phyloP scores from a whole-genome alignment of 257 asterid genomes.

The Lycium barbarum region DNA sequence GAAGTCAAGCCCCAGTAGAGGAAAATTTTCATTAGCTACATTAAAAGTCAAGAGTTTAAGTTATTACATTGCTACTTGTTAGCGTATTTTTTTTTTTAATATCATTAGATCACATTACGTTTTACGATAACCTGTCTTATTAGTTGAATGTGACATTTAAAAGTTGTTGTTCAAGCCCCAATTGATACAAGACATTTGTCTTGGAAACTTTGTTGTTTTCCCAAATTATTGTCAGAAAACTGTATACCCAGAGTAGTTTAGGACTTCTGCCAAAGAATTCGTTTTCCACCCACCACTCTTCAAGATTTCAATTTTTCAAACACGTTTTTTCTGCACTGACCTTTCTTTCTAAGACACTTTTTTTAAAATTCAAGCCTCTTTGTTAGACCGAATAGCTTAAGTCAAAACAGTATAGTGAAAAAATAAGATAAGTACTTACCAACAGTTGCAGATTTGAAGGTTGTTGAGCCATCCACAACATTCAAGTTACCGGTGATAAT shows the following conservation, averaged over 20 bases:
- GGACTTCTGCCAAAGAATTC: not conserved
- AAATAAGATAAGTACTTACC: constrained; percentile 29
- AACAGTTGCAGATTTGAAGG: constrained; percentile 46
- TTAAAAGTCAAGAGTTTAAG: too few species aligned
- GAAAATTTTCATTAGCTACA: not conserved
- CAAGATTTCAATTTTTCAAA: not conserved
- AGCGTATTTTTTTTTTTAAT: too few species aligned
- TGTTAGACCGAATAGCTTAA: not conserved
- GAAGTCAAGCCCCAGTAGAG: not conserved
- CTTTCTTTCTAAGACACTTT: not conserved
- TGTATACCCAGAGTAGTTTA: not conserved
- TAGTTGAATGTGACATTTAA: not conserved
- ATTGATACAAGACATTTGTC: not conserved
- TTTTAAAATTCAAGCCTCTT: not conserved
- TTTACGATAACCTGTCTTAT: not conserved
- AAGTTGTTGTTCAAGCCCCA: not conserved
- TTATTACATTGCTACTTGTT: too few species aligned
- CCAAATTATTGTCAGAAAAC: not conserved
- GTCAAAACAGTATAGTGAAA: not conserved
- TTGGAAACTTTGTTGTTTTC: too few species aligned
- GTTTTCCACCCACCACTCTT: not conserved
- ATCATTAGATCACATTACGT: not conserved
- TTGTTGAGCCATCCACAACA: constrained; percentile 43
- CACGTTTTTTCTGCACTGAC: not conserved
- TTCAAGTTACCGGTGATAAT: constrained; percentile 46